Percentiles rank a stretch among this genome's conserved stretches.
phyloP scores from a whole-genome alignment of 2,329 filamentous ascomycete species.

The Penicillium nordicum region DNA sequence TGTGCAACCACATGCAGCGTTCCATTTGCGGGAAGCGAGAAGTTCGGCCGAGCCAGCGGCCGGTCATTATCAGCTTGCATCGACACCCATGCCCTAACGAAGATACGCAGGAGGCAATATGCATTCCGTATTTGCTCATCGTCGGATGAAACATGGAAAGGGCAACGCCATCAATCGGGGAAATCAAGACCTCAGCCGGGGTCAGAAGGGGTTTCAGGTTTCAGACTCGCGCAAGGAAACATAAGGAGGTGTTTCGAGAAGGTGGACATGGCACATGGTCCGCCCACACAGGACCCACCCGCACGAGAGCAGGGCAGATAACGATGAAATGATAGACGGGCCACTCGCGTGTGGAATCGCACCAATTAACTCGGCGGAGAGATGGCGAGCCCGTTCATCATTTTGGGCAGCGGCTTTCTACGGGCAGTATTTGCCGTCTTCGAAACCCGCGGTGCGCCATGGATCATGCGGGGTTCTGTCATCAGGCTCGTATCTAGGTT shows the following conservation, averaged over 20 bases:
- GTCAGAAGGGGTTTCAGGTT: not conserved
- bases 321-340: conserved; percentile 5
- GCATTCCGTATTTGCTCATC: not conserved
- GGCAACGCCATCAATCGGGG: not conserved
- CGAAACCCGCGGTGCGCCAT: conserved; percentile 70
- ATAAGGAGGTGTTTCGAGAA: not conserved
- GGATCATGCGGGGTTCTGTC: conserved; percentile 86
- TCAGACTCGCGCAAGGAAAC: not conserved
- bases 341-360: conserved; percentile 11
- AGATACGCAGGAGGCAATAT: not conserved
- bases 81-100: not conserved
- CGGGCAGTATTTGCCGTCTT: conserved; percentile 43
- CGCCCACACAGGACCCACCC: not conserved
- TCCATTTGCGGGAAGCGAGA: not conserved
- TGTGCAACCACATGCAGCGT: not conserved
- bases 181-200: not conserved
- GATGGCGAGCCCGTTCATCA: conserved; percentile 42
- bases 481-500: conserved; percentile 83
- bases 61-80: conserved; percentile 6
- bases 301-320: not conserved
- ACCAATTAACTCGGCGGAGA: conserved; percentile 32
- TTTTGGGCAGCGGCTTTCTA: conserved; percentile 42
- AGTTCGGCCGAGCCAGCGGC: conserved; percentile 16
- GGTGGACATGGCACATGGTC: not conserved
- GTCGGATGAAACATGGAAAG: not conserved